Conservation (phyloP, 2,329 filamentous ascomycete genomes). For the Fusarium staphyleae region DNA sequence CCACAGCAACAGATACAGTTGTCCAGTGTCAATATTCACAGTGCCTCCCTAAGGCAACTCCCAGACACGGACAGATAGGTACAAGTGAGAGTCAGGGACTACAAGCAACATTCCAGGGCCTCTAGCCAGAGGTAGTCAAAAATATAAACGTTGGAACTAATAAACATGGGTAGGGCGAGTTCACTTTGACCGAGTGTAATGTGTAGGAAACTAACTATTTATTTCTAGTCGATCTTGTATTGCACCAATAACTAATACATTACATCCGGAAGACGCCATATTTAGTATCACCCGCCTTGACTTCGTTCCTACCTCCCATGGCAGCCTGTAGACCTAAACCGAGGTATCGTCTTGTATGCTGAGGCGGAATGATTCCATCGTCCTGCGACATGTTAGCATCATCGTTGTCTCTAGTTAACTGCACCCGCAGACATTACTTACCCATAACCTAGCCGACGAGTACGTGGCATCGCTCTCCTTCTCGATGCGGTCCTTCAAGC, state of each 20-base stretch:
- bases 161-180: no score
- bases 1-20: no score
- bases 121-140: no score
- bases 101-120: no score
- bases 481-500: slow-evolving; percentile 84
- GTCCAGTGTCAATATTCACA: no score
- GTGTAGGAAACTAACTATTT: not conserved
- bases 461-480: slow-evolving; percentile 88
- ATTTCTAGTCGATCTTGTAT: slow-evolving; percentile 9
- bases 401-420: not conserved
- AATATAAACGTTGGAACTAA: not conserved
- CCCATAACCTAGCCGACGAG: slow-evolving; percentile 90
- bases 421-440: slow-evolving; percentile 43
- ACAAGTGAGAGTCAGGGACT: no score
- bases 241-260: slow-evolving; percentile 3
- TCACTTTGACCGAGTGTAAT: no score
- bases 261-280: slow-evolving; percentile 89
- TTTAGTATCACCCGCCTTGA: slow-evolving; percentile 67
- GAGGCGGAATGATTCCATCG: slow-evolving; percentile 80
- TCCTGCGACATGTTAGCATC: slow-evolving; percentile 56
- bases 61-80: no score
- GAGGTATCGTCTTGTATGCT: slow-evolving; percentile 76
- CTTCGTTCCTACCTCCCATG: slow-evolving; percentile 70
- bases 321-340: slow-evolving; percentile 76
- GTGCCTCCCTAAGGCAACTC: no score